phyloP scores from a whole-genome alignment of 106 monocot genomes.

The Phalaenopsis equestris region DNA sequence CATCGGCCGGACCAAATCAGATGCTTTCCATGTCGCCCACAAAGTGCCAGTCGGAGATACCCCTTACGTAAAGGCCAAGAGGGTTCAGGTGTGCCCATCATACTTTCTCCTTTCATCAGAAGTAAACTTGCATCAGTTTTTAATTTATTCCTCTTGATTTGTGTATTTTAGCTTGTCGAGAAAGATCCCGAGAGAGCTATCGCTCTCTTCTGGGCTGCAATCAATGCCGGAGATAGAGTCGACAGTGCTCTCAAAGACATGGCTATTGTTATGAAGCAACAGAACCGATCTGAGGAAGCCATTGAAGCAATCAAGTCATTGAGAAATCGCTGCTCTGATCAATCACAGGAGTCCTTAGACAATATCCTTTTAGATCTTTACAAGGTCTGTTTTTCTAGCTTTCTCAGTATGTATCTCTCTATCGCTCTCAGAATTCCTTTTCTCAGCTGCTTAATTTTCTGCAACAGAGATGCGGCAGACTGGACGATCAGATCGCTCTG shows the following conservation, averaged over 20 bases:
- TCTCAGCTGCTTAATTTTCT: not conserved
- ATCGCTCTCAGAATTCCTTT: not conserved
- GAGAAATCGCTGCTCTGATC: slow-evolving; percentile 65
- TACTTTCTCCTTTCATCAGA: not conserved
- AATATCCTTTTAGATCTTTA: slow-evolving; percentile 88
- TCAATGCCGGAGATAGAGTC: slow-evolving; percentile 78
- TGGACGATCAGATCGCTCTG: slow-evolving; percentile 72
- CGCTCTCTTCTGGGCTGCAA: slow-evolving; percentile 81
- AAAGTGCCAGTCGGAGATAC: slow-evolving; percentile 89
- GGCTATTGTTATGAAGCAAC: slow-evolving; percentile 97
- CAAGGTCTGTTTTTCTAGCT: slow-evolving; percentile 39
- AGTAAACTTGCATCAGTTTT: not conserved
- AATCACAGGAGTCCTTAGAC: slow-evolving; percentile 82
- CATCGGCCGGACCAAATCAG: slow-evolving; percentile 18
- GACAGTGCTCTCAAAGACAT: slow-evolving; percentile 91
- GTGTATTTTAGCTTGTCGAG: slow-evolving; percentile 50
- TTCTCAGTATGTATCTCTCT: not conserved
- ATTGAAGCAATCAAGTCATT: slow-evolving; percentile 83
- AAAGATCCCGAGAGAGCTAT: slow-evolving; percentile 87
- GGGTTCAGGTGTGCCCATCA: slow-evolving; percentile 74
- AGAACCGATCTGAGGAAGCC: slow-evolving; percentile 89
- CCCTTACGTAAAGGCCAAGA: slow-evolving; percentile 81
- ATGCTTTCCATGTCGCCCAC: slow-evolving; percentile 55
- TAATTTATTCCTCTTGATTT: not conserved
- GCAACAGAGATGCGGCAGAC: slow-evolving; percentile 64